Evolutionary conservation across 2,329 filamentous ascomycete species (phyloP), one percentile per base, ranked within the genome.

Genomic region (Incumbomyces lentus): DNA sequence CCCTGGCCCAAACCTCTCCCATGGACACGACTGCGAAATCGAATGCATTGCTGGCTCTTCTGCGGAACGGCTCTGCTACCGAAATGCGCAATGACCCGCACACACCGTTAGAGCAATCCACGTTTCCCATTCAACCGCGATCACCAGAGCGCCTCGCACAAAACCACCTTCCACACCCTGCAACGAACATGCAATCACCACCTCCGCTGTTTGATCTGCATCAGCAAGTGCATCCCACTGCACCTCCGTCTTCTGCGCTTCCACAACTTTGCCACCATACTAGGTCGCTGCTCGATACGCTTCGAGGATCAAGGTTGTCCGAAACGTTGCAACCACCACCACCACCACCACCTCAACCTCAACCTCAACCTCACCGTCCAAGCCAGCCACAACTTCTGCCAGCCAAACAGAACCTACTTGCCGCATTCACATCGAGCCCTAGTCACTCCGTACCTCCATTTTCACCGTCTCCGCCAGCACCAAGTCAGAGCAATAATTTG

Each of bases 261-360:
- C 78, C 78, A 13, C 68, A 72, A 33, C 68, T 81, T 29, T 79
- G 68, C 31, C 70, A 69, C 11, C 77, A 82, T 58, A 70, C 75
- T 1, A 65, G 75, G 48, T 69, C 70, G n/a, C 60, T 82, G 30
- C 62, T 82, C 40, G 76, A 73, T 54, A 69, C 74, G 1, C 80
- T 82, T 64, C 31, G 30, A 16, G 80, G 73, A 7, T 14, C 39
- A 53, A 58, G 59, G 30, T 57, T 61, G 7, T 26, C 22, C 8
- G 22, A 5, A 8, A 5, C 22, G n/a, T n/a, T 26, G 22, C 4
- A 26, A 26, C 5, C 22, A 26, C 8, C 22, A n/a, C n/a, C n/a
- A n/a, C n/a, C n/a, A n/a, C n/a, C n/a, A n/a, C 52, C 53, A 18
- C 45, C 53, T 12, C 22, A 26, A 26, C 22, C 22, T 26, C 22